These are phyloP conservation scores for Trichomonascaceae sp. DNA, from an alignment of 1,139 yeast genomes.

Conservation along the genomic window DNA sequence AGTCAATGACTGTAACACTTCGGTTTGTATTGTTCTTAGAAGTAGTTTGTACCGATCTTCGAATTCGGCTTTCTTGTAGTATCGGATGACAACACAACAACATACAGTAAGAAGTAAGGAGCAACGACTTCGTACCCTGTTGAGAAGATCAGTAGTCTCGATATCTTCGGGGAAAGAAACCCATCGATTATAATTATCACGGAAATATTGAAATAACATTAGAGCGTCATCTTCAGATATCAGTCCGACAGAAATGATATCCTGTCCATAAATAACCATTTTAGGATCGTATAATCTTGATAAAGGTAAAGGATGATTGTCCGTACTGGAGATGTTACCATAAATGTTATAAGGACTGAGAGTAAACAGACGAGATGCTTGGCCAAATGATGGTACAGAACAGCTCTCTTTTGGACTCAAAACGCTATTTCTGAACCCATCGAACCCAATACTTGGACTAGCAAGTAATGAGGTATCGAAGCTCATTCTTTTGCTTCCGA, in stretches of 20 bases:
- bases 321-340: constrained; percentile 33
- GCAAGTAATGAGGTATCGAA: neutral
- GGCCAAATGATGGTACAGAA: constrained; percentile 33
- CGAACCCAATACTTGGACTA: neutral
- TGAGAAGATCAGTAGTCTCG: constrained; percentile 46
- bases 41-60: constrained; percentile 33
- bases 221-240: constrained; percentile 46
- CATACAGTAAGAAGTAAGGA: constrained; percentile 62
- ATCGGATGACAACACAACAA: constrained; percentile 56
- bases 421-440: neutral
- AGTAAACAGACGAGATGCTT: constrained; percentile 39
- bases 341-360: constrained; percentile 49
- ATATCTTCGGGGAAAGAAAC: constrained; percentile 59
- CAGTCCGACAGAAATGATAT: constrained; percentile 45
- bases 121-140: constrained; percentile 47
- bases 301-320: constrained; percentile 42
- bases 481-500: neutral
- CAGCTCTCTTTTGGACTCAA: neutral
- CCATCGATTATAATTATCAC: constrained; percentile 72
- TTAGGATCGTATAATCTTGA: constrained; percentile 37
- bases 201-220: constrained; percentile 50
- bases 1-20: constrained; percentile 42
- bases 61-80: constrained; percentile 31
- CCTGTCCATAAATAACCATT: constrained; percentile 33
- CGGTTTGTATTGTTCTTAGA: constrained; percentile 36